Conservation (phyloP, 2,329 filamentous ascomycete species). For the Tolypocladium sp. region DNA sequence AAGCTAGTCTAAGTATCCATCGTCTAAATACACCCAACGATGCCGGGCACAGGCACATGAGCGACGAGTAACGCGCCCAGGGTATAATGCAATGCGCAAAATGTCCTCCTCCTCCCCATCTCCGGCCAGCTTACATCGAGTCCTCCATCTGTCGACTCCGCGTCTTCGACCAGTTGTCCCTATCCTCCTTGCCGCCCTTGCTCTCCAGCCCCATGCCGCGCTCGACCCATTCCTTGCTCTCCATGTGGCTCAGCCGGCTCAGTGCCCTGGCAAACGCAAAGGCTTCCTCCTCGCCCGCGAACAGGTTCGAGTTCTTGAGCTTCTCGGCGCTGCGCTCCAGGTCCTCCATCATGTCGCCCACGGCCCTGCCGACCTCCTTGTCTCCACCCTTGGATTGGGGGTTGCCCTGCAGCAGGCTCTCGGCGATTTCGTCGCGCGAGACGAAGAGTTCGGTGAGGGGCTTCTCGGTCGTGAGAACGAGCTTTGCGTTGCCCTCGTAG, state of each 20-base stretch:
- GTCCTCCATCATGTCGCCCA: constrained; percentile 80
- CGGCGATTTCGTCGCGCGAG: constrained; percentile 58
- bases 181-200: constrained; percentile 55
- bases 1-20: not conserved
- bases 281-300: constrained; percentile 89
- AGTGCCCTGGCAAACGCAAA: constrained; percentile 92
- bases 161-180: constrained; percentile 55
- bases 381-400: constrained; percentile 4
- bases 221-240: constrained; percentile 90
- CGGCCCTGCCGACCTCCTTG: constrained; percentile 39
- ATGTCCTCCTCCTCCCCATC: not conserved
- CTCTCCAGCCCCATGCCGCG: constrained; percentile 60
- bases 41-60: not conserved
- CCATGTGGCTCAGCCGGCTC: constrained; percentile 83
- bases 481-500: constrained; percentile 86
- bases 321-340: constrained; percentile 75
- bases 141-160: constrained; percentile 61
- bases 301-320: constrained; percentile 78
- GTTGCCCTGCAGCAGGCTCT: constrained; percentile 41
- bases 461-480: constrained; percentile 84
- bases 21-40: not conserved
- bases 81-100: not conserved
- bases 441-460: constrained; percentile 82
- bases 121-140: constrained; percentile 39
- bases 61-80: not conserved